phyloP scores from a whole-genome alignment of 2,329 filamentous ascomycete species.

The Colletotrichum sp. region DNA sequence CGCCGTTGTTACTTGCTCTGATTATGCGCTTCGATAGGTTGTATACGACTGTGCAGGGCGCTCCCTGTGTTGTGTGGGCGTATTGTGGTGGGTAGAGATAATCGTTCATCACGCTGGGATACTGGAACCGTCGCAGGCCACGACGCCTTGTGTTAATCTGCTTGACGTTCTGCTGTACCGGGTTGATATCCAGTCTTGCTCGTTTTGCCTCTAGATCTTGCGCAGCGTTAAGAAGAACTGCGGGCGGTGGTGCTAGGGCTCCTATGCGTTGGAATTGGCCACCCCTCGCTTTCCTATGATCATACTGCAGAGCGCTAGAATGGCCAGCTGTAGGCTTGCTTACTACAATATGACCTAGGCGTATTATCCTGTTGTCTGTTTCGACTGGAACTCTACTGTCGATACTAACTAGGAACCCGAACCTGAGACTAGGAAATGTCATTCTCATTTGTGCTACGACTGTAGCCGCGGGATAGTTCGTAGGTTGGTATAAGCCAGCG shows the following conservation, averaged over 20 bases:
- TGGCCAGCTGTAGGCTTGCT: neutral
- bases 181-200: neutral
- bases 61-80: neutral
- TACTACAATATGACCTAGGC: neutral
- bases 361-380: neutral
- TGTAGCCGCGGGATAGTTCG: conserved; percentile 24
- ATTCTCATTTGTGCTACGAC: conserved; percentile 21
- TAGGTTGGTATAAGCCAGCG: conserved; percentile 18
- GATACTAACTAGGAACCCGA: conserved; percentile 28
- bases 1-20: conserved; percentile 3
- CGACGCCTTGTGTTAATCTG: neutral
- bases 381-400: conserved; percentile 25
- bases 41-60: neutral
- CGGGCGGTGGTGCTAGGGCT: neutral
- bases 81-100: neutral
- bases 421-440: conserved; percentile 10
- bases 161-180: neutral
- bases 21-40: conserved; percentile 1
- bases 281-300: neutral
- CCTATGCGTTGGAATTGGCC: neutral
- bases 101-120: neutral
- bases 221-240: neutral
- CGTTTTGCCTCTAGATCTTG: neutral
- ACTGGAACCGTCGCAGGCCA: neutral
- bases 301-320: neutral